Conservation (phyloP, 352 stramenopile species). For the Blastocystis sp. region DNA sequence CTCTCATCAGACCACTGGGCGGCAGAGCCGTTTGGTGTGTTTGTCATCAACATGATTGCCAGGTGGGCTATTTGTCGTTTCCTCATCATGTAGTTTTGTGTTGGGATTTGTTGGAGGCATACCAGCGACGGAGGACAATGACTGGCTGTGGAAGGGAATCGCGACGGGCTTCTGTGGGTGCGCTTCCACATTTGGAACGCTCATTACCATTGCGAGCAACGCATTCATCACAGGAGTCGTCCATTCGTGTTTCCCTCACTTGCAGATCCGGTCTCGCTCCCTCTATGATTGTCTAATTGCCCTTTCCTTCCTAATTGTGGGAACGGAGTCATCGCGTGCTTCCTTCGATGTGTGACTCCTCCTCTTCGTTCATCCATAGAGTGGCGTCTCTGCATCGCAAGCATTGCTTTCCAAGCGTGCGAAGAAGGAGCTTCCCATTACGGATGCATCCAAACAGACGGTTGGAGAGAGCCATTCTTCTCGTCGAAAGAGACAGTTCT, state of each 20-base stretch:
- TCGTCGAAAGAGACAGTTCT: background rate
- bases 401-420: background rate
- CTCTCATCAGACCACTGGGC: background rate
- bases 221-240: background rate
- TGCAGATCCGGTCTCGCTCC: background rate
- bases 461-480: background rate
- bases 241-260: background rate
- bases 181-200: constrained; percentile 14
- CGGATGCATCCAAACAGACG: background rate
- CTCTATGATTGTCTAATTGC: background rate
- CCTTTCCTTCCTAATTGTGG: background rate
- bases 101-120: background rate
- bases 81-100: constrained; percentile 14
- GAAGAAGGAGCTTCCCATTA: background rate
- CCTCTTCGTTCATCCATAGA: background rate
- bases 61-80: background rate
- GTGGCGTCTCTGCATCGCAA: background rate
- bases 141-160: background rate
- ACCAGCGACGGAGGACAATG: background rate
- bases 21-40: background rate
- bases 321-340: background rate
- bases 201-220: background rate
- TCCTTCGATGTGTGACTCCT: constrained; percentile 21
- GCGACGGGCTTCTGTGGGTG: constrained; percentile 34
- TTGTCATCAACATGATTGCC: constrained; percentile 42